These are phyloP conservation scores for Cucurbita maxima DNA, from an alignment of 306 rosid genomes.

Conservation along the genomic window DNA sequence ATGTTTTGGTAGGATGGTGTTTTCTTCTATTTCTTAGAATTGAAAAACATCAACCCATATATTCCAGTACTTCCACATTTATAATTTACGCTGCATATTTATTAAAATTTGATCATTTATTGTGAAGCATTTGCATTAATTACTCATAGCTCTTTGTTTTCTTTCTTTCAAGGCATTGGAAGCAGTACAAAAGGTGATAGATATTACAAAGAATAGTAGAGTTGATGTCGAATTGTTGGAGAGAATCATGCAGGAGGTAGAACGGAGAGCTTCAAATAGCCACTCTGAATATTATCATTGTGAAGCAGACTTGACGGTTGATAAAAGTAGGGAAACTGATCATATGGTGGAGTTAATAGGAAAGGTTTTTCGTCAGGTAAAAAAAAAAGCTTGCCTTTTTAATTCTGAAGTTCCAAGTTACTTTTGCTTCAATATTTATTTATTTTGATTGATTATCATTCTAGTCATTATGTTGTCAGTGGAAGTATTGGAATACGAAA, in stretches of 20 bases:
- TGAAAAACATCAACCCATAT: not conserved
- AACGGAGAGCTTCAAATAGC: constrained; percentile 27
- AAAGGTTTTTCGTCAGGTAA: constrained; percentile 68
- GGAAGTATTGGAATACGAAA: not conserved
- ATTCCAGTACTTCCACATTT: not conserved
- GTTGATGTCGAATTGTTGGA: constrained; percentile 47
- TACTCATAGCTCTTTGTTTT: not conserved
- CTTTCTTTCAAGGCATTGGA: constrained; percentile 57
- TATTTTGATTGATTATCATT: not conserved
- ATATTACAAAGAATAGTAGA: constrained; percentile 43
- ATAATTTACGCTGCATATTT: not conserved
- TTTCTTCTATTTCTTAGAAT: not conserved
- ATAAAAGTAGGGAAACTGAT: constrained; percentile 43
- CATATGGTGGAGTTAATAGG: constrained; percentile 51
- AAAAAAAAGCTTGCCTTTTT: not conserved
- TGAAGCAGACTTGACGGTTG: constrained; percentile 16
- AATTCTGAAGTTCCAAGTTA: not conserved
- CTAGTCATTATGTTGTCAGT: not conserved
- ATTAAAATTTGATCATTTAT: not conserved
- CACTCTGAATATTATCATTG: constrained; percentile 9
- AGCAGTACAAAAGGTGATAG: constrained; percentile 56
- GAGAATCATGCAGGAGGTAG: constrained; percentile 53
- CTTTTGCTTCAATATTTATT: not conserved
- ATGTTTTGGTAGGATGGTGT: not conserved
- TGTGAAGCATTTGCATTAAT: not conserved